Evolutionary conservation across 2,329 filamentous ascomycete genomes (phyloP), one percentile per base, ranked within the genome.

Genomic region (Dryadomyces sulphureus): DNA sequence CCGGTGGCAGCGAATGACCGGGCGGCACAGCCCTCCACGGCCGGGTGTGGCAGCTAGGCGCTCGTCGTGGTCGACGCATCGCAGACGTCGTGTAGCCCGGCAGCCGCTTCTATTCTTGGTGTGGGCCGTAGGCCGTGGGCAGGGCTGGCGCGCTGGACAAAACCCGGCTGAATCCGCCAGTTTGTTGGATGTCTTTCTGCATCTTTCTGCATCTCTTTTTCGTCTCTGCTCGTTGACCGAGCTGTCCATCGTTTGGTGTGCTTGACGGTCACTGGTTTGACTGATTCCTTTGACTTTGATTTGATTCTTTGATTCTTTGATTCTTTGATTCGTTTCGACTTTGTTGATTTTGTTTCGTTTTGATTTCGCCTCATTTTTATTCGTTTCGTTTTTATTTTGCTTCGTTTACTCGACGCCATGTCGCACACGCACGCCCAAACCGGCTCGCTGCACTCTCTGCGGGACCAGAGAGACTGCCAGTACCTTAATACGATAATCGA

Each of bases 401-500:
- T 25, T 35, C 19, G 24, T 44, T 57, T 14, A 17, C n/a, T 19
- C 11, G 19, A 8, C 36, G 55, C 52, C 61, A 5, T 21, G 16
- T 16, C 34, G n/a, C 34, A 17, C 34, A 14, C 5, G 11, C 9
- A 35, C 32, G 8, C 34, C 3, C 34, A 68, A 55, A 63, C 62
- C 56, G 48, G 51, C 46, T 62, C 69, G 57, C 64, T 62, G 52
- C 69, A 69, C 52, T 65, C 70, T 64, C 68, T 68, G 74, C 73
- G 65, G 70, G 74, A 59, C 60, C 73, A 72, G 66, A 70, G 69
- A 62, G 63, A 62, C 57, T 64, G 62, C 61, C 61, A 45, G 34
- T 46, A 58, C 52, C 74, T 79, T 77, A 78, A 78, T 76, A 74
- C 75, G 52, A 78, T 79, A 75, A 73, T 77, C 56, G 75, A 79